These are phyloP conservation scores for Cladosporium sp. DNA, from an alignment of 2,329 filamentous ascomycete species.

Conservation along the genomic window DNA sequence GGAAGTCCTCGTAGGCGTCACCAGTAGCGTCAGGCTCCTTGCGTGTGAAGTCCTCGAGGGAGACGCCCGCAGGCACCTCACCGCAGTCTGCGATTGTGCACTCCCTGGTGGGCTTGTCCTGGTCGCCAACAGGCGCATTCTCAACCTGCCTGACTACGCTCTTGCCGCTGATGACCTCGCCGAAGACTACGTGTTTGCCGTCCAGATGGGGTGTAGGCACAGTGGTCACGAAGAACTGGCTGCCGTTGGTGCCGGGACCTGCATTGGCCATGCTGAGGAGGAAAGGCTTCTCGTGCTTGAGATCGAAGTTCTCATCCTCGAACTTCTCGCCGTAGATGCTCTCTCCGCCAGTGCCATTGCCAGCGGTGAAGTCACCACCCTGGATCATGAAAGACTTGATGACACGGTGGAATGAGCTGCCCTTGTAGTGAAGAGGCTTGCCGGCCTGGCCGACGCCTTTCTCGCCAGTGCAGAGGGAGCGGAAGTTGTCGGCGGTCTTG, in stretches of 20 bases:
- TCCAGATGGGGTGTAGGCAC: conserved; percentile 93
- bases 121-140: conserved; percentile 70
- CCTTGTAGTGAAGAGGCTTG: conserved; percentile 89
- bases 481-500: conserved; percentile 96
- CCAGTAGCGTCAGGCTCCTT: conserved; percentile 77
- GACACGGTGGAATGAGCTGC: conserved; percentile 88
- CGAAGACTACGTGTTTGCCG: conserved; percentile 96
- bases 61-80: conserved; percentile 70
- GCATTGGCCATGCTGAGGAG: conserved; percentile 97
- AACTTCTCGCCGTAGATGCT: conserved; percentile 98
- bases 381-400: conserved; percentile 99
- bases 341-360: conserved; percentile 93
- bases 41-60: conserved; percentile 64
- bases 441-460: conserved; percentile 80
- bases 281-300: conserved; percentile 91
- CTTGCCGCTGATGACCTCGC: conserved; percentile 90
- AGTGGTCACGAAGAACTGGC: conserved; percentile 97
- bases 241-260: conserved; percentile 91
- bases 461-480: conserved; percentile 89
- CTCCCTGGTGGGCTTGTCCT: conserved; percentile 76
- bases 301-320: conserved; percentile 90
- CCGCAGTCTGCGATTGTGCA: conserved; percentile 80
- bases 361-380: conserved; percentile 93
- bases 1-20: conserved; percentile 93
- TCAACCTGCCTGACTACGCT: conserved; percentile 87